Conservation (phyloP, 495 filamentous ascomycete genomes). For the Annulohypoxylon maeteangense region DNA sequence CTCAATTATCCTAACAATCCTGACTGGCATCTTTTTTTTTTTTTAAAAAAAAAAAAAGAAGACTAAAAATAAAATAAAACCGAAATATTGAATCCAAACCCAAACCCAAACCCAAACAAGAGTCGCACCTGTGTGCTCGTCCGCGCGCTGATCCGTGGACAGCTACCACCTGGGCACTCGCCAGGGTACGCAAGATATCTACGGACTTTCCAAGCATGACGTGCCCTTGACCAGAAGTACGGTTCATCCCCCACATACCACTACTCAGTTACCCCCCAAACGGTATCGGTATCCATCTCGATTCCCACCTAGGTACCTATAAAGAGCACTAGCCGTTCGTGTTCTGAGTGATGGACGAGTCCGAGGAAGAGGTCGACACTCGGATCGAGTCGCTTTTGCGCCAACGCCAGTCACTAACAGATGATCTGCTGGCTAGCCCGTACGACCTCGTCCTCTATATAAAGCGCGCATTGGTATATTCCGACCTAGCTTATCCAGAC, state of each 20-base stretch:
- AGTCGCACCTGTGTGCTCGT: constrained; percentile 23
- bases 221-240: constrained; percentile 43
- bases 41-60: neutral
- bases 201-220: constrained; percentile 28
- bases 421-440: constrained; percentile 64
- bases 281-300: constrained; percentile 31
- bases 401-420: constrained; percentile 58
- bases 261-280: constrained; percentile 14
- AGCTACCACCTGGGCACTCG: constrained; percentile 2
- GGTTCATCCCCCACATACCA: constrained; percentile 29
- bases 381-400: constrained; percentile 55
- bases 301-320: constrained; percentile 18
- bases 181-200: constrained; percentile 26
- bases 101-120: constrained; percentile 19
- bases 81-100: constrained; percentile 2
- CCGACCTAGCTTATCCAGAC: constrained; percentile 85
- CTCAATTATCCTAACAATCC: neutral
- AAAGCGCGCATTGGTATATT: constrained; percentile 74
- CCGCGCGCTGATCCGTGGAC: constrained; percentile 29
- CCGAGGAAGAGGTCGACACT: constrained; percentile 52
- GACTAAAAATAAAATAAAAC: neutral
- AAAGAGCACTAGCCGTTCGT: constrained; percentile 30
- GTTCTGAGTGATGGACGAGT: constrained; percentile 52
- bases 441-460: constrained; percentile 85
- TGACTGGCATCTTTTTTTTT: too few relatives aligned